A percentile compares a stretch with the other conserved stretches of the same genome.
These are phyloP conservation scores for Gossypium trilobum DNA, from an alignment of 441 rosid genomes.

Conservation along the genomic window DNA sequence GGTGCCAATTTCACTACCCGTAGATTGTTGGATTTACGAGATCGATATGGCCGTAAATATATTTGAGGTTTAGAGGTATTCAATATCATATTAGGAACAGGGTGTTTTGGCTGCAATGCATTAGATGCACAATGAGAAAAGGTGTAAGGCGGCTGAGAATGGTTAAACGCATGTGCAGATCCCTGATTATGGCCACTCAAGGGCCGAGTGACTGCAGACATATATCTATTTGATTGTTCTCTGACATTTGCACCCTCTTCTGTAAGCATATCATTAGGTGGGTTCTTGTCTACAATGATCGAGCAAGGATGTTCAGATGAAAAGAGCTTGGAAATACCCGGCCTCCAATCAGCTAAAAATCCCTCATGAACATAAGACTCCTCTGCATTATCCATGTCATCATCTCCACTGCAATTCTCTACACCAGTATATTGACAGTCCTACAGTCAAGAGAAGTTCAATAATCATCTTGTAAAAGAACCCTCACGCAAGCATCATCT, in stretches of 20 bases:
- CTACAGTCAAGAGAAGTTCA: constrained; percentile 30
- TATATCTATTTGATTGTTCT: constrained; percentile 29
- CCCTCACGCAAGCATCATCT: constrained; percentile 12
- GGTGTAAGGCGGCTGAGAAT: constrained; percentile 25
- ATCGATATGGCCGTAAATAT: constrained; percentile 34
- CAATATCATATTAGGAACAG: constrained; percentile 24
- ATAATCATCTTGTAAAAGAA: constrained; percentile 10
- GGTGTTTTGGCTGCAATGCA: constrained; percentile 21
- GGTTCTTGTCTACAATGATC: constrained; percentile 29
- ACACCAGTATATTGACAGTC: constrained; percentile 38
- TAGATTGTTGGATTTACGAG: constrained; percentile 36
- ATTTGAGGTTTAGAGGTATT: constrained; percentile 34
- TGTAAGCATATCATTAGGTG: constrained; percentile 17
- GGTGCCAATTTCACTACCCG: constrained; percentile 84
- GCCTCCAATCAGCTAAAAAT: constrained; percentile 83
- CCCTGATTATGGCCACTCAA: constrained; percentile 26
- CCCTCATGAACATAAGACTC: constrained; percentile 78
- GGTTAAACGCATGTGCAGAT: constrained; percentile 25
- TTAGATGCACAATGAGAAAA: constrained; percentile 20
- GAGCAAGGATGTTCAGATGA: constrained; percentile 27
- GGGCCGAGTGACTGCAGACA: constrained; percentile 26
- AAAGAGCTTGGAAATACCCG: constrained; percentile 32
- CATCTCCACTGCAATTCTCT: constrained; percentile 52
- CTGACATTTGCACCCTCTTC: constrained; percentile 23
- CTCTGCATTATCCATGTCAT: constrained; percentile 42